Percentiles rank a stretch among this genome's conserved stretches.
Evolutionary conservation across 192 early-diverging fungal species (phyloP).

Genomic region (Backusella morwellensis): DNA sequence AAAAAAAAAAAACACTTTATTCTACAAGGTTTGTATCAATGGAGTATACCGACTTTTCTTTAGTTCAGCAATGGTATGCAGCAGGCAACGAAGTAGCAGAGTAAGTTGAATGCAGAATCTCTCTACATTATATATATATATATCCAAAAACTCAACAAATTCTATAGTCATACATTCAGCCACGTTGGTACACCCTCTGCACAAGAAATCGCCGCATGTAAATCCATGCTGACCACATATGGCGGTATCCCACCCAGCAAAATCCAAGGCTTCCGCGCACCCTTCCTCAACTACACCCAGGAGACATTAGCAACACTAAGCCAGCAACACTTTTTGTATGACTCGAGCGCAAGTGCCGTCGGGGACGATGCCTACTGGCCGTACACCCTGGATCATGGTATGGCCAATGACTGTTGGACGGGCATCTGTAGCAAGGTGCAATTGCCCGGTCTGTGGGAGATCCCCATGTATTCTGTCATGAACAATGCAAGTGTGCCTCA

Average conservation of each 20-base stretch:
- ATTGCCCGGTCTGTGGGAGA: constrained; percentile 61
- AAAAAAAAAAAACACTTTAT: no score
- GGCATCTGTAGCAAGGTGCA: constrained; percentile 40
- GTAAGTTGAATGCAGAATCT: constrained; percentile 13
- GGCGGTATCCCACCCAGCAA: constrained; percentile 56
- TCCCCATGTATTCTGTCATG: constrained; percentile 59
- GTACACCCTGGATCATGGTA: constrained; percentile 65
- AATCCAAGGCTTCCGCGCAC: constrained; percentile 64
- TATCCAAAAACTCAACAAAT: no score
- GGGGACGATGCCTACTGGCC: constrained; percentile 53
- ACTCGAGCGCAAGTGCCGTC: constrained; percentile 47
- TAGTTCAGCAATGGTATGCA: constrained; percentile 61
- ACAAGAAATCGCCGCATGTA: constrained; percentile 40
- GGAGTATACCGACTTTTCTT: constrained; percentile 56
- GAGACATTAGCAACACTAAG: constrained; percentile 42
- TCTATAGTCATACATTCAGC: constrained; percentile 30
- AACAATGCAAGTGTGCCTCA: constrained; percentile 34
- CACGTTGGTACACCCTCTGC: constrained; percentile 32
- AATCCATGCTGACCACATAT: constrained; percentile 47
- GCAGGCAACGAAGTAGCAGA: constrained; percentile 59
- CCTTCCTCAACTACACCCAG: constrained; percentile 52
- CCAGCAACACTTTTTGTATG: constrained; percentile 46
- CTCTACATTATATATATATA: no score
- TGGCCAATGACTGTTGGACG: constrained; percentile 55
- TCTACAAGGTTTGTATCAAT: constrained; percentile 48